phyloP scores from a whole-genome alignment of 305 asterid species.

The Plantago lanceolata region DNA sequence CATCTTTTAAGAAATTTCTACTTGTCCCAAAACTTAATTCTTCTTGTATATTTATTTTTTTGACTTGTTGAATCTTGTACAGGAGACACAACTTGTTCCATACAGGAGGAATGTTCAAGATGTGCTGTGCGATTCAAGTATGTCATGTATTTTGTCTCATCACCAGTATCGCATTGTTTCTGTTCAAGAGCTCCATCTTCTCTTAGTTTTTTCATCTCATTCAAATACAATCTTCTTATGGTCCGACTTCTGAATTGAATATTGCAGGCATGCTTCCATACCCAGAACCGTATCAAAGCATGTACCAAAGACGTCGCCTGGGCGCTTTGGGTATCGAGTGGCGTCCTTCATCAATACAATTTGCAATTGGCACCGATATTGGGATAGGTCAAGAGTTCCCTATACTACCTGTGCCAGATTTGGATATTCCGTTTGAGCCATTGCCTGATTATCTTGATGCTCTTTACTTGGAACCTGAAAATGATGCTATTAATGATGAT shows the following conservation, averaged over 20 bases:
- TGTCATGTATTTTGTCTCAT: slow-evolving; percentile 33
- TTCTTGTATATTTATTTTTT: slow-evolving; percentile 25
- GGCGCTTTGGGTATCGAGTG: slow-evolving; percentile 91
- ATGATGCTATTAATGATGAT: slow-evolving; percentile 73
- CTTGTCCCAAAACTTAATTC: slow-evolving; percentile 10
- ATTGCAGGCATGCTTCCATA: slow-evolving; percentile 90
- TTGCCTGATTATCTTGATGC: slow-evolving; percentile 79
- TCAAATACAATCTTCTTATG: slow-evolving; percentile 24
- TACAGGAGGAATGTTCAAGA: slow-evolving; percentile 80
- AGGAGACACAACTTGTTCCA: slow-evolving; percentile 92
- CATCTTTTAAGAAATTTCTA: not conserved
- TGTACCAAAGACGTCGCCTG: slow-evolving; percentile 78
- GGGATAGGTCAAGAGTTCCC: slow-evolving; percentile 78
- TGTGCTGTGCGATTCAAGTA: slow-evolving; percentile 90
- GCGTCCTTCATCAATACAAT: slow-evolving; percentile 82
- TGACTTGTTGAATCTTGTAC: slow-evolving; percentile 38
- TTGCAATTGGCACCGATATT: slow-evolving; percentile 81
- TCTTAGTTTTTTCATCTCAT: slow-evolving; percentile 15
- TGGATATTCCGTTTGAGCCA: slow-evolving; percentile 73
- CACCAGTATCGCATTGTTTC: slow-evolving; percentile 7
- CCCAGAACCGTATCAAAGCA: slow-evolving; percentile 95
- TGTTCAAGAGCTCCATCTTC: not conserved
- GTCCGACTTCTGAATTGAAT: slow-evolving; percentile 22
- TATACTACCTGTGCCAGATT: slow-evolving; percentile 78
- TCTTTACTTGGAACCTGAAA: slow-evolving; percentile 94